These are phyloP conservation scores for Pelargonium nanum DNA, from an alignment of 345 rosid genomes.

Conservation along the genomic window DNA sequence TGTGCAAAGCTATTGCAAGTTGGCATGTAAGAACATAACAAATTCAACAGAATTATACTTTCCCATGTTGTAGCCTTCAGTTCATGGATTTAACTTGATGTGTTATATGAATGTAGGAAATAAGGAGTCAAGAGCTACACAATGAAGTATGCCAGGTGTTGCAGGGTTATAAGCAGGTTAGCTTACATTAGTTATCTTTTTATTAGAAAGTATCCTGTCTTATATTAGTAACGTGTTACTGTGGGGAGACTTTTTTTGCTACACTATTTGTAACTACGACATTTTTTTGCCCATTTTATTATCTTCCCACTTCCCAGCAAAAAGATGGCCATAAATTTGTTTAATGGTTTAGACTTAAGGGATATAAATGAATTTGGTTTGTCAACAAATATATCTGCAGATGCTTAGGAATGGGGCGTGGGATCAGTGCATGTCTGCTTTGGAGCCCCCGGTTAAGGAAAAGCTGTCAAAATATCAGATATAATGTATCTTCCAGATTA, in stretches of 20 bases:
- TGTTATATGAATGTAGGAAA: conserved; percentile 46
- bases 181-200: neutral
- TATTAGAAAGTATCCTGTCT: neutral
- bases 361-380: neutral
- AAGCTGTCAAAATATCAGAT: conserved; percentile 73
- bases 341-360: neutral
- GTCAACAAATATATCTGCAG: conserved; percentile 29
- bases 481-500: too few relatives aligned
- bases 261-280: too few relatives aligned
- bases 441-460: conserved; percentile 84
- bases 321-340: neutral
- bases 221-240: neutral
- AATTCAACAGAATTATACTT: too few relatives aligned
- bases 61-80: too few relatives aligned
- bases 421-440: conserved; percentile 75
- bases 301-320: too few relatives aligned
- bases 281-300: too few relatives aligned
- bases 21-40: conserved; percentile 96
- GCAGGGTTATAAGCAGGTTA: conserved; percentile 85
- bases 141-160: conserved; percentile 84
- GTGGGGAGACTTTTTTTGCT: too few relatives aligned
- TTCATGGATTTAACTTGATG: neutral
- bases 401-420: conserved; percentile 79
- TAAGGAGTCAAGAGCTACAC: conserved; percentile 70
- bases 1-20: conserved; percentile 91